A percentile compares a stretch with the other conserved stretches of the same genome.
These are phyloP conservation scores for Jackrogersella multiformis DNA, from an alignment of 495 filamentous ascomycete genomes.

Conservation along the genomic window DNA sequence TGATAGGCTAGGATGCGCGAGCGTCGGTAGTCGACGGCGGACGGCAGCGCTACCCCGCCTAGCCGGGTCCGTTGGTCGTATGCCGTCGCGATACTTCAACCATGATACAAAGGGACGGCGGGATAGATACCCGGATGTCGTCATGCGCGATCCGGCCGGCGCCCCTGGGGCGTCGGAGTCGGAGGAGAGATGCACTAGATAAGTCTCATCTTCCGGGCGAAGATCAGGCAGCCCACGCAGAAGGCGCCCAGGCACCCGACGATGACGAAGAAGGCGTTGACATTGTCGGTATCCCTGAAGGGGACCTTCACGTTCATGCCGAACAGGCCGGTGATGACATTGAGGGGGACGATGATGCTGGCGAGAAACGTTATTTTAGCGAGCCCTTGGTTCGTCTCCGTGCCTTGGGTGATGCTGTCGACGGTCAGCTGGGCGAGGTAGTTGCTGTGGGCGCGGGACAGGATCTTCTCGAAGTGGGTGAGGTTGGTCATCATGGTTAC, in stretches of 20 bases:
- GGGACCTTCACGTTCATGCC: conserved; percentile 96
- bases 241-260: conserved; percentile 71
- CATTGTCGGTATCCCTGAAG: conserved; percentile 61
- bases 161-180: too few relatives aligned
- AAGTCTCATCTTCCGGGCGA: conserved; percentile 36
- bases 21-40: too few relatives aligned
- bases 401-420: conserved; percentile 83
- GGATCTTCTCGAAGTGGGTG: conserved; percentile 96
- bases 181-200: conserved; percentile 26
- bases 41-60: too few relatives aligned
- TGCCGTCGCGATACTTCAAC: too few relatives aligned
- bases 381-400: conserved; percentile 81
- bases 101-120: too few relatives aligned
- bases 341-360: conserved; percentile 95
- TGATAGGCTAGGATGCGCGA: too few relatives aligned
- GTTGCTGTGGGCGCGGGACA: conserved; percentile 93
- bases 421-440: conserved; percentile 95
- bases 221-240: conserved; percentile 60
- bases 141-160: too few relatives aligned
- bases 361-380: conserved; percentile 96
- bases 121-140: too few relatives aligned
- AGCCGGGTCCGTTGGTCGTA: too few relatives aligned
- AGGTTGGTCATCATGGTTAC: conserved; percentile 98
- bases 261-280: conserved; percentile 85
- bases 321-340: conserved; percentile 93